A percentile compares a stretch with the other conserved stretches of the same genome.
Evolutionary conservation across 1,284 basidiomycete species (phyloP).

Genomic region (Cerrena zonata): DNA sequence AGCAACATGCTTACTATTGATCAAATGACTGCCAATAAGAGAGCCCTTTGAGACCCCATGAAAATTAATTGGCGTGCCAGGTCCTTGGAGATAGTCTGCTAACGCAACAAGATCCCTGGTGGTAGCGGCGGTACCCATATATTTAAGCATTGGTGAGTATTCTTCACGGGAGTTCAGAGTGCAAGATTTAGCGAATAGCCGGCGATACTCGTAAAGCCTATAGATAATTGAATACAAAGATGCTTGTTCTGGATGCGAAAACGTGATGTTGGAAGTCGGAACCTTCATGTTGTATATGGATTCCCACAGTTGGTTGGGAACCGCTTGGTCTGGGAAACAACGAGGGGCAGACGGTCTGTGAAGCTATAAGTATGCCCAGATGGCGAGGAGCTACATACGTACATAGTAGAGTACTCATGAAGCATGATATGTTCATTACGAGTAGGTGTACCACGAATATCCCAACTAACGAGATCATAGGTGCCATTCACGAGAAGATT

Average conservation of each 20-base stretch:
- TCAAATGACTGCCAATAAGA: slow-evolving; percentile 12
- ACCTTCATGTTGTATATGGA: no score
- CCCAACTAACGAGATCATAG: slow-evolving; percentile 5
- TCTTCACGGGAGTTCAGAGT: no score
- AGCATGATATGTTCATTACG: background rate
- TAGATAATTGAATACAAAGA: no score
- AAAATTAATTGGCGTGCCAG: slow-evolving; percentile 11
- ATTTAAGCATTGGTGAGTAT: slow-evolving; percentile 10
- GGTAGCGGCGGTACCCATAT: slow-evolving; percentile 15
- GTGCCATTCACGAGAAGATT: background rate
- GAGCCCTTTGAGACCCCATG: slow-evolving; percentile 14
- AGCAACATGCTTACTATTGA: slow-evolving; percentile 17
- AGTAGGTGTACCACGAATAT: background rate
- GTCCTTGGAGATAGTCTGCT: slow-evolving; percentile 15
- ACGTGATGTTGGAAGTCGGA: no score
- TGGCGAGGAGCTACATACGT: background rate
- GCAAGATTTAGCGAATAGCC: no score
- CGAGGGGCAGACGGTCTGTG: background rate
- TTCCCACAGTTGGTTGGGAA: no score
- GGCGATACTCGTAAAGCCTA: no score
- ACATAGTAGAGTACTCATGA: background rate
- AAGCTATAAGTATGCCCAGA: background rate
- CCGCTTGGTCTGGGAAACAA: no score
- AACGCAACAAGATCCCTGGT: slow-evolving; percentile 15
- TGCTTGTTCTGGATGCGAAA: no score